A percentile compares a stretch with the other conserved stretches of the same genome.
Conservation (phyloP, 768 basidiomycete genomes). For the Agaricus subrufescens region DNA sequence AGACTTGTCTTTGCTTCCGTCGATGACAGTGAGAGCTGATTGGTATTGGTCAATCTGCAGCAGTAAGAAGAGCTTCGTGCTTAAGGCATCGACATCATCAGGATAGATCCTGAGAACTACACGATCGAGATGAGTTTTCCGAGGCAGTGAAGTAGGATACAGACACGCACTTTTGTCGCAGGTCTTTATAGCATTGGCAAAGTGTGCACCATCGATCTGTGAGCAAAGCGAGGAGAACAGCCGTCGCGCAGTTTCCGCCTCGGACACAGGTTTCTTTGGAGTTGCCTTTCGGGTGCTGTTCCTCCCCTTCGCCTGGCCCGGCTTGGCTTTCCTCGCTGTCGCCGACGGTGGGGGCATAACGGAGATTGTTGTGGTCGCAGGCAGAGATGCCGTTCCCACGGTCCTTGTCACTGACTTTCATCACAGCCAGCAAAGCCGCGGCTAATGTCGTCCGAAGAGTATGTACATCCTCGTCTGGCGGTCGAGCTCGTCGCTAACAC, state of each 20-base stretch:
- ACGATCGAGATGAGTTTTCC: background rate
- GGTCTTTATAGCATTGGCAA: constrained; percentile 82
- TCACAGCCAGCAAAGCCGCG: constrained; percentile 14
- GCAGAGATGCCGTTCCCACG: constrained; percentile 28
- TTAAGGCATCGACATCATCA: constrained; percentile 63
- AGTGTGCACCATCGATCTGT: constrained; percentile 88
- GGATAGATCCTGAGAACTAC: constrained; percentile 71
- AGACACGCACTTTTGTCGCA: constrained; percentile 78
- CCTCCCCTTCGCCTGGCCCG: constrained; percentile 14
- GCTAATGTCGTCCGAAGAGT: constrained; percentile 54
- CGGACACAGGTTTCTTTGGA: constrained; percentile 27
- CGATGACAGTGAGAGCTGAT: constrained; percentile 60
- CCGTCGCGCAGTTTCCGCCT: constrained; percentile 41
- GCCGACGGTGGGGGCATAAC: constrained; percentile 15
- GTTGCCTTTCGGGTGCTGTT: constrained; percentile 17
- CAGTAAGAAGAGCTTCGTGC: constrained; percentile 84
- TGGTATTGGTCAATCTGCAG: constrained; percentile 83
- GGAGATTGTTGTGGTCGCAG: background rate
- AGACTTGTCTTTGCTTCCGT: constrained; percentile 21
- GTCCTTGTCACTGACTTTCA: constrained; percentile 18
- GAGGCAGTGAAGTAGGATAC: constrained; percentile 1
- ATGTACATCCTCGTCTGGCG: constrained; percentile 15
- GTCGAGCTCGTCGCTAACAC: background rate
- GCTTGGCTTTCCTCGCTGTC: constrained; percentile 12
- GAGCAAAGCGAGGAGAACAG: constrained; percentile 78